These are phyloP conservation scores for Paramyrothecium sp. DNA, from an alignment of 2,329 filamentous ascomycete genomes.

Conservation along the genomic window DNA sequence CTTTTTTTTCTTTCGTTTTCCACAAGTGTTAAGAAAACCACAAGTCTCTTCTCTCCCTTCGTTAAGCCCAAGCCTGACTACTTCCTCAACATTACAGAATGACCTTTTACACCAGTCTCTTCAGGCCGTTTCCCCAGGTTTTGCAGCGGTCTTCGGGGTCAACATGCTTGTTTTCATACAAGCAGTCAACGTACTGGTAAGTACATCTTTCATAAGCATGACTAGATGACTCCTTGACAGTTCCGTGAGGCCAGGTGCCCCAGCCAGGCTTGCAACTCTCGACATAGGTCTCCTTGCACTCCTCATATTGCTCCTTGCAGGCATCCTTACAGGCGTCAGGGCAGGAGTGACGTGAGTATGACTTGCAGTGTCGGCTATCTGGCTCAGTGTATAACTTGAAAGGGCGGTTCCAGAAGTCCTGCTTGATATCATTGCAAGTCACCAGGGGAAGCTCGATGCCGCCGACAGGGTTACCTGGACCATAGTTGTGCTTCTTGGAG, in stretches of 20 bases:
- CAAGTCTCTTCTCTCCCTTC: no score
- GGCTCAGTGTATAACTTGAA: constrained; percentile 53
- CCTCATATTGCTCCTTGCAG: constrained; percentile 50
- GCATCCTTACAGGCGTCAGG: constrained; percentile 47
- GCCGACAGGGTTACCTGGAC: constrained; percentile 37
- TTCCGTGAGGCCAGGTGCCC: constrained; percentile 21
- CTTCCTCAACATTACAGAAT: no score
- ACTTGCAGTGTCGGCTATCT: constrained; percentile 40
- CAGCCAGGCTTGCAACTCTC: constrained; percentile 41
- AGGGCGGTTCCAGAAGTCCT: constrained; percentile 34
- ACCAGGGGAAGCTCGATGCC: constrained; percentile 51
- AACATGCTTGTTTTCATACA: constrained; percentile 38
- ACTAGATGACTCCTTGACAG: constrained; percentile 27
- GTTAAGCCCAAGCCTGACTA: no score
- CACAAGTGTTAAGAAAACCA: no score
- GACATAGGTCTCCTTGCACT: constrained; percentile 48
- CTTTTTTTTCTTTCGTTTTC: no score
- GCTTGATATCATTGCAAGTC: constrained; percentile 51
- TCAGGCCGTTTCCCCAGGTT: constrained; percentile 25
- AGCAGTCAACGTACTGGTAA: constrained; percentile 48
- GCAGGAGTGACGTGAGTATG: constrained; percentile 36
- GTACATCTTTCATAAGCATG: constrained; percentile 38
- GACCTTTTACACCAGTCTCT: no score
- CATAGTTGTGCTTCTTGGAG: background rate
- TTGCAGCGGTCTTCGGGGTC: constrained; percentile 37